Evolutionary conservation across 192 early-diverging fungal genomes (phyloP).

Genomic region (Coemansia sp.): DNA sequence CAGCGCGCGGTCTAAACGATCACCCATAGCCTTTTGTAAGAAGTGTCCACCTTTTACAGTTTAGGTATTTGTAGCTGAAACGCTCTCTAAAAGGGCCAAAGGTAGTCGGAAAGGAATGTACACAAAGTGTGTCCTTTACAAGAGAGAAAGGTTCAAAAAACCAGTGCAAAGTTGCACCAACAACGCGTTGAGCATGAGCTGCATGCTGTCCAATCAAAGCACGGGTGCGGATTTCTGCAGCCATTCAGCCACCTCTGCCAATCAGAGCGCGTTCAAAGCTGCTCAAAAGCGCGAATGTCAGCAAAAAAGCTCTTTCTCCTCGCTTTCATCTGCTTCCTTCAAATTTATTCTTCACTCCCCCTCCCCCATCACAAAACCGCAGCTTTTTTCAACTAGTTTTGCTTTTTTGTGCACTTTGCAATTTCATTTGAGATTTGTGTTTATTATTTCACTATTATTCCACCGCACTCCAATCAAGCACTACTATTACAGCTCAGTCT

Average conservation of each 20-base stretch:
- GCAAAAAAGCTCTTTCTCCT: background rate
- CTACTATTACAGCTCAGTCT: background rate
- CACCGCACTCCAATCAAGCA: background rate
- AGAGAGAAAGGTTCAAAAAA: background rate
- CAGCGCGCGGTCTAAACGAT: constrained; percentile 38
- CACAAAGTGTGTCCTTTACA: background rate
- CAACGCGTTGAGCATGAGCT: background rate
- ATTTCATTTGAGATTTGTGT: background rate
- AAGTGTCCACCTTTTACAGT: background rate
- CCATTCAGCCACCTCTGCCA: background rate
- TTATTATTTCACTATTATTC: background rate
- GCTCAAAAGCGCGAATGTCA: constrained; percentile 1
- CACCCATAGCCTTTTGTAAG: constrained; percentile 12
- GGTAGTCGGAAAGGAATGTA: background rate
- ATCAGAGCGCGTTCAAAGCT: background rate
- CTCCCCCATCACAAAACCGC: no score
- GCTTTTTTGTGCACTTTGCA: background rate
- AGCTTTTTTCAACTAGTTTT: background rate
- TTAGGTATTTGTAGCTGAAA: background rate
- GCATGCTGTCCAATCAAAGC: background rate
- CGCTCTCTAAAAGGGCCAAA: background rate
- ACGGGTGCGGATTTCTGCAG: background rate
- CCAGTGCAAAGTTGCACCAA: no score
- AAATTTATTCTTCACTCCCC: background rate
- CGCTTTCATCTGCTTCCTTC: background rate